A percentile compares a stretch with the other conserved stretches of the same genome.
phyloP scores from a whole-genome alignment of 1,284 basidiomycete species.

The Fomitopsis pinicola region DNA sequence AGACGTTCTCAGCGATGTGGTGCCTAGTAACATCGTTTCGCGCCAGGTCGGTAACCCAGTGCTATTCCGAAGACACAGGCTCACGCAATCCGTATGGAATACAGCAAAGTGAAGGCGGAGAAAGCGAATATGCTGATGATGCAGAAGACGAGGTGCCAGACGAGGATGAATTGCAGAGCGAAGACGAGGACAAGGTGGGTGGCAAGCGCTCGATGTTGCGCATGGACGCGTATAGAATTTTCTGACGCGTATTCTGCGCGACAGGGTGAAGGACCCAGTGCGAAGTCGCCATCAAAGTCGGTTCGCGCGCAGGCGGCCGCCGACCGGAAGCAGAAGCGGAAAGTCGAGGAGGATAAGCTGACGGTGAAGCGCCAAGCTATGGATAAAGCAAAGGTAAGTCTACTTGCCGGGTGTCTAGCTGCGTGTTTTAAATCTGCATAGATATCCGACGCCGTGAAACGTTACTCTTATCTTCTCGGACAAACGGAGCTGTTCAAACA shows the following conservation, averaged over 20 bases:
- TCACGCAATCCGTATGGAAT: slow-evolving; percentile 47
- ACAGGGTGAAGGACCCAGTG: slow-evolving; percentile 24
- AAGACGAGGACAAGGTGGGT: slow-evolving; percentile 42
- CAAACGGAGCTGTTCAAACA: slow-evolving; percentile 96
- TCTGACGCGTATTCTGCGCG: slow-evolving; percentile 1
- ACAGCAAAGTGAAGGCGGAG: slow-evolving; percentile 70
- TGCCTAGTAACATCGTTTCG: slow-evolving; percentile 80
- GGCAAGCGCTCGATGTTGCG: slow-evolving; percentile 5
- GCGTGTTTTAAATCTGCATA: slow-evolving; percentile 27
- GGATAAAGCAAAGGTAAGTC: slow-evolving; percentile 74
- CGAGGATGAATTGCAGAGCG: slow-evolving; percentile 64
- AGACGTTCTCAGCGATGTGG: slow-evolving; percentile 75
- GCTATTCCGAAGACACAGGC: slow-evolving; percentile 59
- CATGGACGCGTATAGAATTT: slow-evolving; percentile 11
- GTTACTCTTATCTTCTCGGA: slow-evolving; percentile 91
- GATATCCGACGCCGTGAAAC: slow-evolving; percentile 92
- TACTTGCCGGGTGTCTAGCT: background rate
- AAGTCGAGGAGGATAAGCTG: slow-evolving; percentile 65
- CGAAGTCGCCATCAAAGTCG: slow-evolving; percentile 35
- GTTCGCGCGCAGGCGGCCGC: slow-evolving; percentile 35
- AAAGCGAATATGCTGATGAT: slow-evolving; percentile 60
- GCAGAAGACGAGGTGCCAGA: slow-evolving; percentile 36
- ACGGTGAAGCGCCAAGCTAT: slow-evolving; percentile 69
- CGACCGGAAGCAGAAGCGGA: slow-evolving; percentile 57
- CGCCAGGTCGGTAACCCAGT: slow-evolving; percentile 64